Conservation (phyloP, 768 basidiomycete genomes). For the Leccinum rimulosum region DNA sequence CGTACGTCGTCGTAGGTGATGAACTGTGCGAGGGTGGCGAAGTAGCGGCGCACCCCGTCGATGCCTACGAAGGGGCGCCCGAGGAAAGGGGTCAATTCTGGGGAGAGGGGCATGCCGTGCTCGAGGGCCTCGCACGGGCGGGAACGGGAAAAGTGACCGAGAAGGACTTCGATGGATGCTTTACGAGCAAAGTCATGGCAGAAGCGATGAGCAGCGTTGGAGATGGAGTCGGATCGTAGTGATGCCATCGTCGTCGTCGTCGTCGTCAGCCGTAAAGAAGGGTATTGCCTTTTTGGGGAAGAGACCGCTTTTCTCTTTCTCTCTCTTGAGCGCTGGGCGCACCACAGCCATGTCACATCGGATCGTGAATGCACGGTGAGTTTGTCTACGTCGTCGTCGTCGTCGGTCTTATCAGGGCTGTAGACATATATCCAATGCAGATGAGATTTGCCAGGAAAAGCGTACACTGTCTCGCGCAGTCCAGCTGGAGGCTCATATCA, state of each 20-base stretch:
- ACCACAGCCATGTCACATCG: neutral
- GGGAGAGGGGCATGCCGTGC: slow-evolving; percentile 50
- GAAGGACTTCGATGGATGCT: slow-evolving; percentile 39
- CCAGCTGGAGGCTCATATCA: slow-evolving; percentile 56
- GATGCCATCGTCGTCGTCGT: slow-evolving; percentile 2
- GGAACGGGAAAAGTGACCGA: slow-evolving; percentile 50
- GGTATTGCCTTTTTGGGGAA: neutral
- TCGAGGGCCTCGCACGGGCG: slow-evolving; percentile 47
- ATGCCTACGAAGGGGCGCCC: slow-evolving; percentile 48
- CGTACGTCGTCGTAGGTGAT: slow-evolving; percentile 50
- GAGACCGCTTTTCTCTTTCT: neutral
- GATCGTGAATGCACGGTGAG: slow-evolving; percentile 11
- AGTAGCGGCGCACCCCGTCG: slow-evolving; percentile 46
- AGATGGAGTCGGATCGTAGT: slow-evolving; percentile 25
- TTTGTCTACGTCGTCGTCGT: neutral
- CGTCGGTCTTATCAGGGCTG: neutral
- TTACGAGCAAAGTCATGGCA: slow-evolving; percentile 52
- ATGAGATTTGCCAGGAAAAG: slow-evolving; percentile 35
- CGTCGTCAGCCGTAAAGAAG: neutral
- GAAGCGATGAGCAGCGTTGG: slow-evolving; percentile 44
- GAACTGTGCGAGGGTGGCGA: slow-evolving; percentile 43
- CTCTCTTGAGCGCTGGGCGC: no score
- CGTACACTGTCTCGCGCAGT: slow-evolving; percentile 46
- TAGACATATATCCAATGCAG: slow-evolving; percentile 8
- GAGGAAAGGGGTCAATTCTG: slow-evolving; percentile 55